Evolutionary conservation across 768 basidiomycete genomes (phyloP), one percentile per base, ranked within the genome.

Genomic region (Pholiota molesta): DNA sequence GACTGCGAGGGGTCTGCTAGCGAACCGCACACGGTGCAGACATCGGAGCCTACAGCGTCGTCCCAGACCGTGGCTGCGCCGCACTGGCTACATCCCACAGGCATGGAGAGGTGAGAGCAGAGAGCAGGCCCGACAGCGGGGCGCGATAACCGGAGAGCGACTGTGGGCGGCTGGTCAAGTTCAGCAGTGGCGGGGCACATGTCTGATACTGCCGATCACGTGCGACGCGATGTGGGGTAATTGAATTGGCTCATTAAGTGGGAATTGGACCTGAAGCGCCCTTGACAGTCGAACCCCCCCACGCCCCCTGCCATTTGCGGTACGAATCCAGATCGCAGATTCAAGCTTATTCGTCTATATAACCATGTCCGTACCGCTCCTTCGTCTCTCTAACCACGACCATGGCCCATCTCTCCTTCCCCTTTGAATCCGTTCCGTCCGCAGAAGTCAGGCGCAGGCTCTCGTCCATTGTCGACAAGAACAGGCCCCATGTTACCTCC

Each of bases 21-120:
- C n/a, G 86, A 86, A 16, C 88, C 92, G 66, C 92, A 93, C n/a
- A 63, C 55, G 13, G 83, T 83, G 73, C 92, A 94, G 62, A 92
- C 85, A 51, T 79, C 73, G 2, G 88, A 87, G 59, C 81, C 82
- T 28, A 82, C 80, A 33, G 81, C 79, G 65, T 86, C 84, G 73
- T 87, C 81, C 80, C 82, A 86, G 63, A 79, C 73, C 17, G 83
- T 84, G 59, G 67, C 17, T 13, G 75, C 82, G 47, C 79, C 82
- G 72, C 91, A 92, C 49, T 83, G 83, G 29, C 59, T 73, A 75
- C 90, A 91, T 31, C 58, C 51, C 65, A 66, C 60, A 55, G 77
- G 62, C 79, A 81, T 80, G 58, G 13, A 19, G 57, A 58, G 45
- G 57, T 58, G 66, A 55, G 60, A 59, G 47, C 45, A 56, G 52